Evolutionary conservation across 345 rosid genomes (phyloP).

Genomic region (Rhizophora mangle): DNA sequence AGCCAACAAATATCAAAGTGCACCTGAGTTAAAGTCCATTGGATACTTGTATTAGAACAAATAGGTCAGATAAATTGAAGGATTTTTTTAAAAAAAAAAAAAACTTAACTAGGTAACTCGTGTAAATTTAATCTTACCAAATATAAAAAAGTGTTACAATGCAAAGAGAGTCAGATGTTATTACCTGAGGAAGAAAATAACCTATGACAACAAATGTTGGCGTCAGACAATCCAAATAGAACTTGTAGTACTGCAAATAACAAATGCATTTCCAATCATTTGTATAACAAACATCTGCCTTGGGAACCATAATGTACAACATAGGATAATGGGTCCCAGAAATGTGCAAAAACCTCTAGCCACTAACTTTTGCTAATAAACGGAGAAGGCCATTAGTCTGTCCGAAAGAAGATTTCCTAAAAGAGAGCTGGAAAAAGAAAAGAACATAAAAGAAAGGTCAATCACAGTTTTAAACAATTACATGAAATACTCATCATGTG

Average conservation of each 20-base stretch:
- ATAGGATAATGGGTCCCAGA: not conserved
- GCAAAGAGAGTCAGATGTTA: not conserved
- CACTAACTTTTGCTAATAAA: slow-evolving; percentile 56
- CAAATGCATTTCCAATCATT: too few species aligned
- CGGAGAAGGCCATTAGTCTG: slow-evolving; percentile 34
- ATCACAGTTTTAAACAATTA: not conserved
- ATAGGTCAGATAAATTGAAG: too few species aligned
- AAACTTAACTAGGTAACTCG: too few species aligned
- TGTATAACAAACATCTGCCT: slow-evolving; percentile 19
- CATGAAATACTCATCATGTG: not conserved
- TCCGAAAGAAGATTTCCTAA: slow-evolving; percentile 38
- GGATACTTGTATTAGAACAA: too few species aligned
- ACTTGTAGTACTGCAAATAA: slow-evolving; percentile 55
- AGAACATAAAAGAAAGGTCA: not conserved
- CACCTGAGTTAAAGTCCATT: too few species aligned
- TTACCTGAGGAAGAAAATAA: slow-evolving; percentile 72
- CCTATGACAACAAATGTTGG: slow-evolving; percentile 40
- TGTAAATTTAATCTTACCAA: too few species aligned
- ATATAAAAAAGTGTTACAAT: not conserved
- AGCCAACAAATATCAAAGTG: too few species aligned
- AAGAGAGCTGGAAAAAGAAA: slow-evolving; percentile 45
- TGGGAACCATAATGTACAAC: not conserved
- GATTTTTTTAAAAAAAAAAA: too few species aligned
- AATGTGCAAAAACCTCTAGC: slow-evolving; percentile 1
- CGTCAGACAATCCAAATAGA: slow-evolving; percentile 50